Conservation (phyloP, 1,284 basidiomycete species). For the Takashimella tepidaria region DNA sequence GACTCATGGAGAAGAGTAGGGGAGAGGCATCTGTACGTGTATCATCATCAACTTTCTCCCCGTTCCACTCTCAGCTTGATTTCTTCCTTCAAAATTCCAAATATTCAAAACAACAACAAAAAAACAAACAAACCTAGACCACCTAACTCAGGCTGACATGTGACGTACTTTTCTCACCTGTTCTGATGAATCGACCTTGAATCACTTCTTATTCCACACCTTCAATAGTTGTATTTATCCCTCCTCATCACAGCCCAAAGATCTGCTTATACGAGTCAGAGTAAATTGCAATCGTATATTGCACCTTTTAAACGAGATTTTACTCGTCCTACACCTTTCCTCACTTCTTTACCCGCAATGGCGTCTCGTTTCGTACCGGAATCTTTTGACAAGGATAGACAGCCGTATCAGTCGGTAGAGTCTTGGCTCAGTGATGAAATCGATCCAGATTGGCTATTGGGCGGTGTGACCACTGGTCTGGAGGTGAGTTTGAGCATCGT, state of each 20-base stretch:
- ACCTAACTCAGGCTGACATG: neutral
- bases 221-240: constrained; percentile 12
- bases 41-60: neutral
- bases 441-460: neutral
- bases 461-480: neutral
- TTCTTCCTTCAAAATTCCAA: neutral
- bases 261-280: constrained; percentile 13
- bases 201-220: neutral
- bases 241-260: constrained; percentile 18
- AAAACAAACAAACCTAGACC: too few relatives aligned
- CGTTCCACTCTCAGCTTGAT: constrained; percentile 3
- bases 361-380: constrained; percentile 14
- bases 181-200: neutral
- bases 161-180: too few relatives aligned
- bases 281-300: constrained; percentile 14
- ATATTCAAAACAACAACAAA: too few relatives aligned
- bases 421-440: neutral
- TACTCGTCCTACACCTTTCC: constrained; percentile 23
- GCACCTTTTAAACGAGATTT: constrained; percentile 22
- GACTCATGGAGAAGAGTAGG: constrained; percentile 41
- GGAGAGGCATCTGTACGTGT: constrained; percentile 31
- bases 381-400: neutral
- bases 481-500: neutral
- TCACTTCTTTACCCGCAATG: constrained; percentile 33
- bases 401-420: neutral